These are phyloP conservation scores for Glaciozyma martinii DNA, from an alignment of 768 basidiomycete species.

Conservation along the genomic window DNA sequence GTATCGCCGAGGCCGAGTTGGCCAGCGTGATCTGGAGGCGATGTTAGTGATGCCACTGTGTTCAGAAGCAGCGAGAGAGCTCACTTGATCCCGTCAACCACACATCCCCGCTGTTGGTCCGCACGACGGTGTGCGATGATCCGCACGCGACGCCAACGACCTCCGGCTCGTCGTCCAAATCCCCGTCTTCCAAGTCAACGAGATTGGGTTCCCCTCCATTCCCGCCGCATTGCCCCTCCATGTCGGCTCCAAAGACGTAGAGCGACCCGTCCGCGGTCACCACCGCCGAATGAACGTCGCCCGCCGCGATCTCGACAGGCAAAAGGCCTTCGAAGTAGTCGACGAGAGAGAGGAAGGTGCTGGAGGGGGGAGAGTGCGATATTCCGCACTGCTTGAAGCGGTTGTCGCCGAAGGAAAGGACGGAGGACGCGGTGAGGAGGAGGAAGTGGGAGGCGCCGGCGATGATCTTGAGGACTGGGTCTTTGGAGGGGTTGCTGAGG, in stretches of 20 bases:
- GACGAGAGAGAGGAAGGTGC: not conserved
- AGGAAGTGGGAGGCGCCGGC: constrained; percentile 16
- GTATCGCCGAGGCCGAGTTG: constrained; percentile 4
- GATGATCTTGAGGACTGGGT: not conserved
- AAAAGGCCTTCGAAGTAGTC: constrained; percentile 16
- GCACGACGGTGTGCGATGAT: constrained; percentile 2
- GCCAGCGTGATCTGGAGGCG: not conserved
- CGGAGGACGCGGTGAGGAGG: constrained; percentile 4
- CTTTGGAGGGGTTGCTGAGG: not conserved
- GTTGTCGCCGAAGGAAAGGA: constrained; percentile 17
- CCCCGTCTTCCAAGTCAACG: not conserved
- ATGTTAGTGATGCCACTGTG: no score
- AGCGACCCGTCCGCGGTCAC: not conserved
- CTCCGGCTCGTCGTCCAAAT: not conserved
- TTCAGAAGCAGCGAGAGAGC: not conserved
- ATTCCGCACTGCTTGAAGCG: constrained; percentile 23
- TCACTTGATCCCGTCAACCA: constrained; percentile 21
- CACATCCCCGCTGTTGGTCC: not conserved
- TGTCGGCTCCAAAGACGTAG: constrained; percentile 13
- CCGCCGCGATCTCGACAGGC: not conserved
- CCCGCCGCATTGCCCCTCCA: constrained; percentile 9
- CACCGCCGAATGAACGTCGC: constrained; percentile 18
- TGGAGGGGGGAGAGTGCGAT: not conserved
- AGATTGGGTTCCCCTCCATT: constrained; percentile 12
- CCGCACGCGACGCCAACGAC: constrained; percentile 6